These are phyloP conservation scores for Microbotryomycetes sp. DNA, from an alignment of 1,284 basidiomycete genomes.

Conservation along the genomic window DNA sequence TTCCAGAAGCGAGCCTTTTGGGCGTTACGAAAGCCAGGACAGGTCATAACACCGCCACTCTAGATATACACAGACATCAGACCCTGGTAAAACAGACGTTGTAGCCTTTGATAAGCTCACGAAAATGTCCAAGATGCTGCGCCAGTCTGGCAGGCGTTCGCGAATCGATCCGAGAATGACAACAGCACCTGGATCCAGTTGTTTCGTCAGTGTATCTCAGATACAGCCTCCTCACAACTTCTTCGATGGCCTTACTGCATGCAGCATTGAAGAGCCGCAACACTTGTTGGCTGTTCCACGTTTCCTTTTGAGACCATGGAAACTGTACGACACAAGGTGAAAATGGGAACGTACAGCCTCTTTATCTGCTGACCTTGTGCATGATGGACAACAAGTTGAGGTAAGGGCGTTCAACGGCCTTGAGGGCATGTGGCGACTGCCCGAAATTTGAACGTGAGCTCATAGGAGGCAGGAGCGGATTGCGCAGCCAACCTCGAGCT, in stretches of 20 bases:
- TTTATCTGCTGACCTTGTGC: slow-evolving; percentile 9
- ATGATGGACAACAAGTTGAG: slow-evolving; percentile 23
- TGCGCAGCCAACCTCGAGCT: slow-evolving; percentile 19
- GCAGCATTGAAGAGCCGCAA: slow-evolving; percentile 14
- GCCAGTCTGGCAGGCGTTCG: background rate
- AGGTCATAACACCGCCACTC: slow-evolving; percentile 17
- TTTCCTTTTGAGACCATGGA: slow-evolving; percentile 12
- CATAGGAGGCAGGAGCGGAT: too few relatives aligned
- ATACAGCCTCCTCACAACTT: too few relatives aligned
- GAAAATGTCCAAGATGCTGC: slow-evolving; percentile 9
- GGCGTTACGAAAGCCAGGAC: background rate
- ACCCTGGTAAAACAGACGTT: too few relatives aligned
- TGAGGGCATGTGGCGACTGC: slow-evolving; percentile 13
- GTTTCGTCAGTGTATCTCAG: too few relatives aligned
- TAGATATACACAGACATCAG: background rate
- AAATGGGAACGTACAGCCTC: background rate
- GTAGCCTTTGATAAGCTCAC: background rate
- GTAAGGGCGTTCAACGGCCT: slow-evolving; percentile 22
- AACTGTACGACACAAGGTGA: slow-evolving; percentile 1
- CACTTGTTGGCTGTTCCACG: slow-evolving; percentile 11
- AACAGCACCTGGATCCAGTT: slow-evolving; percentile 14
- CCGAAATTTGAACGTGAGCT: too few relatives aligned
- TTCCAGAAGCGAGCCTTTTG: background rate
- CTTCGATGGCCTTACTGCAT: background rate
- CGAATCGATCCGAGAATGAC: slow-evolving; percentile 16